These are phyloP conservation scores for Aspergillus mulundensis DNA, from an alignment of 495 filamentous ascomycete species.

Conservation along the genomic window DNA sequence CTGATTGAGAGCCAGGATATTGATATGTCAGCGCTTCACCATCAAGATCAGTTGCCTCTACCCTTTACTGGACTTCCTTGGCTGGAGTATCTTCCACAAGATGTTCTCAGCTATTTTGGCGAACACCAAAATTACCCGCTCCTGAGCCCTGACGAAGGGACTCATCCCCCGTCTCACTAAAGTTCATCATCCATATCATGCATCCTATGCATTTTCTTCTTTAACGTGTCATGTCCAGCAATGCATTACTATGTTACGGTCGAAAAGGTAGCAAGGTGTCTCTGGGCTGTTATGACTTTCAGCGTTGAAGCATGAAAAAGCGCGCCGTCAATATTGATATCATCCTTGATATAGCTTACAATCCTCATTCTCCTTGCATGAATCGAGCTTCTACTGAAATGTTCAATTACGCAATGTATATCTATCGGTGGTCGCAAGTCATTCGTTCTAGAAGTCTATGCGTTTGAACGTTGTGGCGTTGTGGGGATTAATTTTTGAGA, in stretches of 20 bases:
- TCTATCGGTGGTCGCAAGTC: not conserved
- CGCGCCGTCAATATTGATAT: not conserved
- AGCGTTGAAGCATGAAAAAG: conserved; percentile 11
- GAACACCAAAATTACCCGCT: conserved; percentile 36
- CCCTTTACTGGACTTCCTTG: conserved; percentile 54
- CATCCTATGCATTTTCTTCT: conserved; percentile 17
- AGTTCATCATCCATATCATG: conserved; percentile 13
- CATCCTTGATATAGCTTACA: not conserved
- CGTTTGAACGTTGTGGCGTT: not conserved
- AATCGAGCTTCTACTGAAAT: no score
- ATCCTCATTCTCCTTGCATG: no score
- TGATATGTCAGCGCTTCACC: conserved; percentile 51
- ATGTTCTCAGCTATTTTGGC: conserved; percentile 56
- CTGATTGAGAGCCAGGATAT: conserved; percentile 70
- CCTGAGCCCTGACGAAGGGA: conserved; percentile 32
- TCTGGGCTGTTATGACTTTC: conserved; percentile 7
- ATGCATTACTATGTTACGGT: conserved; percentile 11
- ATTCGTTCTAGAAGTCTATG: not conserved
- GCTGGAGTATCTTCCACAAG: conserved; percentile 64
- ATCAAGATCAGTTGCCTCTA: conserved; percentile 41
- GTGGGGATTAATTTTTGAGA: not conserved
- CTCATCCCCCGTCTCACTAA: conserved; percentile 25
- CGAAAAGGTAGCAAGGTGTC: conserved; percentile 13
- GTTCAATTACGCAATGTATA: not conserved
- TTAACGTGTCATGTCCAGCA: conserved; percentile 20